A percentile compares a stretch with the other conserved stretches of the same genome.
Evolutionary conservation across 192 early-diverging fungal species (phyloP).

Genomic region (Mortierella antarctica): DNA sequence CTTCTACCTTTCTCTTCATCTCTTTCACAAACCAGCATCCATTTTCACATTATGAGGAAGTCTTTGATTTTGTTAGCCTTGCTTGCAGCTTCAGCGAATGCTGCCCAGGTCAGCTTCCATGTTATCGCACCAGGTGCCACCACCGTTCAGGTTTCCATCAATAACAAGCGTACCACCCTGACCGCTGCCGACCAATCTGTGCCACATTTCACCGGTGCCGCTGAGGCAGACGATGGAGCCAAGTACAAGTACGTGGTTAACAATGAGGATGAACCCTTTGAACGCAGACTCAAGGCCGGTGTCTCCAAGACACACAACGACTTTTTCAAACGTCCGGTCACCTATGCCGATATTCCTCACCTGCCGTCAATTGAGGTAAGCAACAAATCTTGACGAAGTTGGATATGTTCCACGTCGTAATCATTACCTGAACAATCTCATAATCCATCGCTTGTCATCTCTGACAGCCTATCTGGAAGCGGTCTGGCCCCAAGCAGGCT

Average conservation of each 20-base stretch:
- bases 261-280: constrained; percentile 52
- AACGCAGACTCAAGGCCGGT: constrained; percentile 41
- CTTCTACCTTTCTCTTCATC: too few species aligned
- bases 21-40: too few species aligned
- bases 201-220: constrained; percentile 54
- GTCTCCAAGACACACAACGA: constrained; percentile 50
- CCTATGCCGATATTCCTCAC: constrained; percentile 59
- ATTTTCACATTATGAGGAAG: too few species aligned
- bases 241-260: constrained; percentile 58
- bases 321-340: constrained; percentile 54
- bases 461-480: constrained; percentile 53
- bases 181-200: constrained; percentile 47
- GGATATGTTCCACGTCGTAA: too few species aligned
- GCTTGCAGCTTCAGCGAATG: constrained; percentile 36
- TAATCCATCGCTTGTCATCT: neutral
- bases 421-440: neutral
- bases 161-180: constrained; percentile 37
- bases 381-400: too few species aligned
- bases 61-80: neutral
- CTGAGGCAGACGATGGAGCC: constrained; percentile 39
- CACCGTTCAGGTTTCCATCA: constrained; percentile 51
- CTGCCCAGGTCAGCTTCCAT: constrained; percentile 55
- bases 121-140: constrained; percentile 57
- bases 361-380: constrained; percentile 20
- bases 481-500: constrained; percentile 36